Evolutionary conservation across 2,329 filamentous ascomycete genomes (phyloP).

Genomic region (Graphiopsis chlorocephala): DNA sequence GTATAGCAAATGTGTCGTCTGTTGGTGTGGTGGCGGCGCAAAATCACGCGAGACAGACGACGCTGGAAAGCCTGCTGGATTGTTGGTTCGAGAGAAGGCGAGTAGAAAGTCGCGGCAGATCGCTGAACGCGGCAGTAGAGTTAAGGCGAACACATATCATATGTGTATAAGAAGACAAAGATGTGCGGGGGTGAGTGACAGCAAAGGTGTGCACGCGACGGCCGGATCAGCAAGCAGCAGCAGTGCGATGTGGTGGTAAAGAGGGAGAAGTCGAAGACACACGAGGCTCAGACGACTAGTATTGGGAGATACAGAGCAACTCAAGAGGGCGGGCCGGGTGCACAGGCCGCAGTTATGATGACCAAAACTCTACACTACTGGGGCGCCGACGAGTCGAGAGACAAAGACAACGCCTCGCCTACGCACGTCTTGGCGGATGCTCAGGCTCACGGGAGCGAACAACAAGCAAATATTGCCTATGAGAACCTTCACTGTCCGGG

Average conservation of each 20-base stretch:
- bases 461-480: neutral
- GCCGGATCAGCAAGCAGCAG: neutral
- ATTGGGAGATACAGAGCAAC: neutral
- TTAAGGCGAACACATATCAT: slow-evolving; percentile 5
- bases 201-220: slow-evolving; percentile 1
- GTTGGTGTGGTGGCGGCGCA: slow-evolving; percentile 4
- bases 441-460: neutral
- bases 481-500: neutral
- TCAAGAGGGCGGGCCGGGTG: neutral
- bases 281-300: slow-evolving; percentile 4
- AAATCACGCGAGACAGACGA: slow-evolving; percentile 6
- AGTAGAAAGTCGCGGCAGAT: slow-evolving; percentile 13
- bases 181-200: neutral
- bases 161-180: neutral
- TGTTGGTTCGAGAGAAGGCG: slow-evolving; percentile 8
- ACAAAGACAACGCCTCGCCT: slow-evolving; percentile 6
- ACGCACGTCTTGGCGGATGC: neutral
- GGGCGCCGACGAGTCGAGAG: neutral
- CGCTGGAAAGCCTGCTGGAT: neutral
- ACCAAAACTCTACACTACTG: neutral
- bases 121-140: slow-evolving; percentile 10
- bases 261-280: neutral
- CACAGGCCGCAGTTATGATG: neutral
- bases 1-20: neutral
- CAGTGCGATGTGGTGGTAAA: slow-evolving; percentile 1